Conservation (phyloP, 1,284 basidiomycete species). For the Flammula alnicola region DNA sequence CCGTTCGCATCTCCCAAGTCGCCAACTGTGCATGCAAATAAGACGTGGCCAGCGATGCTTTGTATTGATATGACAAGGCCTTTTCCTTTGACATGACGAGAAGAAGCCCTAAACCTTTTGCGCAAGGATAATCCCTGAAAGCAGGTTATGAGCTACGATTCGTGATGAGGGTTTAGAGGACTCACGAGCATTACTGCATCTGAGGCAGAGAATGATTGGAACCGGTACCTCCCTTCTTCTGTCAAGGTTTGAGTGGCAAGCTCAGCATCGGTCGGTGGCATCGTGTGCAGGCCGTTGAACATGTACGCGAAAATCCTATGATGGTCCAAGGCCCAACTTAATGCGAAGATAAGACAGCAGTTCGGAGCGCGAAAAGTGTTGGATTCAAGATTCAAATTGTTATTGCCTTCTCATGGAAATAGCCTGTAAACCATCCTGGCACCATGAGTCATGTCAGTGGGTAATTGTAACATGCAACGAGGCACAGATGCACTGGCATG, state of each 20-base stretch:
- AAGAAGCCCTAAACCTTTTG: constrained; percentile 77
- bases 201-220: constrained; percentile 71
- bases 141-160: constrained; percentile 5
- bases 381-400: too few relatives aligned
- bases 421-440: not conserved
- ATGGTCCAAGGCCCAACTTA: too few relatives aligned
- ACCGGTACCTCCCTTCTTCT: constrained; percentile 72
- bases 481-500: constrained; percentile 22
- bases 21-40: constrained; percentile 82
- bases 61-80: constrained; percentile 80
- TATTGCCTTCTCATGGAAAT: too few relatives aligned
- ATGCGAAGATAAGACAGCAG: too few relatives aligned
- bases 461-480: constrained; percentile 18
- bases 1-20: constrained; percentile 69
- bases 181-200: constrained; percentile 75
- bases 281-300: constrained; percentile 61
- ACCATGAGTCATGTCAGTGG: not conserved
- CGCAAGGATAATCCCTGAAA: constrained; percentile 70
- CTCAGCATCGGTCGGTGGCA: constrained; percentile 64
- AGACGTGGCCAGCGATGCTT: constrained; percentile 73
- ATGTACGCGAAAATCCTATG: too few relatives aligned
- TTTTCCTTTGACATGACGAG: constrained; percentile 73
- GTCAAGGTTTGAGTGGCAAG: constrained; percentile 69
- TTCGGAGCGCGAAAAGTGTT: too few relatives aligned
- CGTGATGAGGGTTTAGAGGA: not conserved